Percentiles rank a stretch among this genome's conserved stretches.
These are phyloP conservation scores for Fermentozyma sake DNA, from an alignment of 1,139 yeast species.

Conservation along the genomic window DNA sequence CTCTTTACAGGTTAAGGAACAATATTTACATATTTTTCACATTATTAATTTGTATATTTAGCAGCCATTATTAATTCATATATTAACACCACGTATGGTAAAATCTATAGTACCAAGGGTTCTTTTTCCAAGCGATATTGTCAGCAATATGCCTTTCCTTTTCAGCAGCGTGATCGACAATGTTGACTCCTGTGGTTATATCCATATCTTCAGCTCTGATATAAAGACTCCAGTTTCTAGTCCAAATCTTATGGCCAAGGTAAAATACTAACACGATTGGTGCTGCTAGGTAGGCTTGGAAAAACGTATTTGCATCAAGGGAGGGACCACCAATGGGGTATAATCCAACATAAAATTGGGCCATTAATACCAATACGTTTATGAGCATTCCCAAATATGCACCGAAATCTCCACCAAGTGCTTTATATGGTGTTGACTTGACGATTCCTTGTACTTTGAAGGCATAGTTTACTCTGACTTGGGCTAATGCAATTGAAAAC, in stretches of 20 bases:
- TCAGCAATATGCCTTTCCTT: slow-evolving; percentile 2
- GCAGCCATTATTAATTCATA: slow-evolving; percentile 1
- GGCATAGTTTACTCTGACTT: slow-evolving; percentile 19
- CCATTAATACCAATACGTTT: slow-evolving; percentile 24
- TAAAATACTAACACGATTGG: slow-evolving; percentile 48
- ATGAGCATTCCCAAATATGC: slow-evolving; percentile 13
- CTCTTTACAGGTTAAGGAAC: too few species aligned
- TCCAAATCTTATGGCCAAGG: slow-evolving; percentile 46
- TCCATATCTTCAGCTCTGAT: slow-evolving; percentile 45
- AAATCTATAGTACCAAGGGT: slow-evolving; percentile 8
- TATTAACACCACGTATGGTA: slow-evolving; percentile 9
- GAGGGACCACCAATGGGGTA: slow-evolving; percentile 28
- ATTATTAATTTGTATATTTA: background rate
- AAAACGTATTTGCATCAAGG: slow-evolving; percentile 38
- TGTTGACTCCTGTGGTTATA: slow-evolving; percentile 48
- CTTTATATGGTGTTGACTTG: slow-evolving; percentile 8
- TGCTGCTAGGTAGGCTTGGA: slow-evolving; percentile 51
- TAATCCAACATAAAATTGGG: slow-evolving; percentile 39
- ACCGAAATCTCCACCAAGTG: slow-evolving; percentile 13
- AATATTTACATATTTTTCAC: slow-evolving; percentile 1
- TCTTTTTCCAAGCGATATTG: slow-evolving; percentile 6
- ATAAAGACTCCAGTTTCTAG: slow-evolving; percentile 36
- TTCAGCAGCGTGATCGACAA: slow-evolving; percentile 27
- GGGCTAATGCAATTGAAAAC: slow-evolving; percentile 22
- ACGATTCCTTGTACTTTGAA: slow-evolving; percentile 14